Conservation (phyloP, 306 rosid genomes). For the Quercus parvula region DNA sequence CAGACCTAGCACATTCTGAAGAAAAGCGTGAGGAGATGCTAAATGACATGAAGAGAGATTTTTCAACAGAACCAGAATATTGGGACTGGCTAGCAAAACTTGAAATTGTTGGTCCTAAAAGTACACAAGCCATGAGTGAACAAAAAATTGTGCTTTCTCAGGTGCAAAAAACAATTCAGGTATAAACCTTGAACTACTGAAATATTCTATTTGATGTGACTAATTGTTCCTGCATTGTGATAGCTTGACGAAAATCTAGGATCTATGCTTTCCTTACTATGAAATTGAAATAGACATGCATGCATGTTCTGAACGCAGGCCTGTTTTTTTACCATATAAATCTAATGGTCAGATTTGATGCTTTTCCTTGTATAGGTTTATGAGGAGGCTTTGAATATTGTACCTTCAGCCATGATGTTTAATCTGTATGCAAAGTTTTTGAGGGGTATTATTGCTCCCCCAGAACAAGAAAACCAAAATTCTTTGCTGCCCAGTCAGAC, state of each 20-base stretch:
- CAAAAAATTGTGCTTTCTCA: slow-evolving; percentile 33
- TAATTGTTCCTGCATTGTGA: background rate
- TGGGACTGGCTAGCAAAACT: slow-evolving; percentile 95
- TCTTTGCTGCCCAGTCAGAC: slow-evolving; percentile 21
- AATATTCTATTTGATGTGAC: slow-evolving; percentile 12
- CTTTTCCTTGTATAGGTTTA: slow-evolving; percentile 53
- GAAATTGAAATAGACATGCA: background rate
- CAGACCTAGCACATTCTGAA: slow-evolving; percentile 57
- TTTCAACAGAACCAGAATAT: slow-evolving; percentile 58
- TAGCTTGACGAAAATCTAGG: background rate
- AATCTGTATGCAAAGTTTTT: slow-evolving; percentile 54
- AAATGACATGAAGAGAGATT: slow-evolving; percentile 66
- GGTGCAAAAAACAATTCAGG: slow-evolving; percentile 69
- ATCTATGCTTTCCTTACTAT: slow-evolving; percentile 6
- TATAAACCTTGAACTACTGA: slow-evolving; percentile 25
- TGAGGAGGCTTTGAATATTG: slow-evolving; percentile 68
- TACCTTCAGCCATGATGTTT: slow-evolving; percentile 57
- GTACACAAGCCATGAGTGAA: slow-evolving; percentile 31
- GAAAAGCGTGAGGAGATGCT: slow-evolving; percentile 61
- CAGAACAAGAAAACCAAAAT: slow-evolving; percentile 34
- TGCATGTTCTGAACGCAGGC: background rate
- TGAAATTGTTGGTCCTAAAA: slow-evolving; percentile 38
- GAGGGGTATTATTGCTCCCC: slow-evolving; percentile 35
- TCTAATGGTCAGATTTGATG: slow-evolving; percentile 12
- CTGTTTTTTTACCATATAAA: slow-evolving; percentile 5